Evolutionary conservation across 768 basidiomycete genomes (phyloP), one percentile per base, ranked within the genome.

Genomic region (Collybia nuda): DNA sequence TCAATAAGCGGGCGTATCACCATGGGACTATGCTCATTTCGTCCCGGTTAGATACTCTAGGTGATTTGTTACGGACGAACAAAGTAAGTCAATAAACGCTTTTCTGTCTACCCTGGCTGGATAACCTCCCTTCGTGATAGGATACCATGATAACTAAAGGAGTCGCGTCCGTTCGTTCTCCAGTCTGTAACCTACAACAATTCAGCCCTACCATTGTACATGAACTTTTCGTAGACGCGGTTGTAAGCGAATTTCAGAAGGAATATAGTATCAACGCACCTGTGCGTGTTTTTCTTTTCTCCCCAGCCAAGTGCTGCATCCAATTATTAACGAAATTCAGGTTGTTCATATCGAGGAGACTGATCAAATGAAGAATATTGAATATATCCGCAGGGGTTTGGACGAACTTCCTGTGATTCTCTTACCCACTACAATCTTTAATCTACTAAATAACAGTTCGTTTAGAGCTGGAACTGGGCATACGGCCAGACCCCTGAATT

Each of bases 1-100:
- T 88, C 39, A 89, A 84, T 57, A 82, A 84, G 46, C 78, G 97
- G 23, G 93, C 94, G 6, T 98, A 98, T 69, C 96, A 98, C 59
- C 97, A 99, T 59, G 97, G 97, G 0, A 99, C 97, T 14, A 99
- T 99, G 97, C 81, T 99, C 22, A 88, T 98, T 18, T 86, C 90
- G 6, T 93, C 93, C 2, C 70, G 77, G 40, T 77, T 98, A 23
- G 73, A 79, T 28, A 76, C 80, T 5, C 71, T 99, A 6, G 88
- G 90, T 0, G 81, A 88, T 53, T 68, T 93, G 8, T 73, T 98
- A 43, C 81, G 74, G 11, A 74, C 78, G 0, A 70, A 79, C 47
- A 88, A 89, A 72, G 91, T 89, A 32, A 32, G 32, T 11, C 12
- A 11, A 32, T 32, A 32, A 5, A 32, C 32, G 24, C 7, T 11